Conservation (phyloP, 140 eudicot species). For the Flaveria floridana region DNA sequence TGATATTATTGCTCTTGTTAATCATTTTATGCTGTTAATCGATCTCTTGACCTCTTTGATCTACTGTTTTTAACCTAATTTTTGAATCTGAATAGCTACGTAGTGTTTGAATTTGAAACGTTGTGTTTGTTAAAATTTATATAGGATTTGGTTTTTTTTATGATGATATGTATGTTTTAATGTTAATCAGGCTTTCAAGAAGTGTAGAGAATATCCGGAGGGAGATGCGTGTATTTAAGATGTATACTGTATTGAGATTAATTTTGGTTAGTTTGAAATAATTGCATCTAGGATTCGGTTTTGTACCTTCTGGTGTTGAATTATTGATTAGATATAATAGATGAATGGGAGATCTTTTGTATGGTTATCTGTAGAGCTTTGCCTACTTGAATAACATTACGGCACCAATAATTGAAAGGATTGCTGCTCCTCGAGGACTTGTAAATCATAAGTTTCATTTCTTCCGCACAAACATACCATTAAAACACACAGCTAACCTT, state of each 20-base stretch:
- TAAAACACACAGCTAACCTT: neutral
- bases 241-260: constrained; percentile 13
- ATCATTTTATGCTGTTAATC: constrained; percentile 12
- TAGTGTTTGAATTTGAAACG: neutral
- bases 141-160: neutral
- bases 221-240: neutral
- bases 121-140: neutral
- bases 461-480: neutral
- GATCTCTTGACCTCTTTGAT: constrained; percentile 24
- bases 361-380: neutral
- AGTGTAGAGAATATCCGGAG: neutral
- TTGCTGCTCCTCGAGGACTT: neutral
- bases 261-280: constrained; percentile 14
- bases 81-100: neutral
- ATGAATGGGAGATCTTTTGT: neutral
- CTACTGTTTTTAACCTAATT: constrained; percentile 15
- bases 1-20: constrained; percentile 10
- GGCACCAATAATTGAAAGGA: neutral
- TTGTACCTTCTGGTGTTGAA: neutral
- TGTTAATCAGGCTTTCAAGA: neutral
- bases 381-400: neutral
- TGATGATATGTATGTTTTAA: neutral
- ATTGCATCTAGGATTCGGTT: constrained; percentile 10
- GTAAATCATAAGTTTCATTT: neutral
- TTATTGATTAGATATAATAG: constrained; percentile 12